A percentile compares a stretch with the other conserved stretches of the same genome.
These are phyloP conservation scores for Melampsora abietis-canadensis DNA, from an alignment of 1,284 basidiomycete species.

Conservation along the genomic window DNA sequence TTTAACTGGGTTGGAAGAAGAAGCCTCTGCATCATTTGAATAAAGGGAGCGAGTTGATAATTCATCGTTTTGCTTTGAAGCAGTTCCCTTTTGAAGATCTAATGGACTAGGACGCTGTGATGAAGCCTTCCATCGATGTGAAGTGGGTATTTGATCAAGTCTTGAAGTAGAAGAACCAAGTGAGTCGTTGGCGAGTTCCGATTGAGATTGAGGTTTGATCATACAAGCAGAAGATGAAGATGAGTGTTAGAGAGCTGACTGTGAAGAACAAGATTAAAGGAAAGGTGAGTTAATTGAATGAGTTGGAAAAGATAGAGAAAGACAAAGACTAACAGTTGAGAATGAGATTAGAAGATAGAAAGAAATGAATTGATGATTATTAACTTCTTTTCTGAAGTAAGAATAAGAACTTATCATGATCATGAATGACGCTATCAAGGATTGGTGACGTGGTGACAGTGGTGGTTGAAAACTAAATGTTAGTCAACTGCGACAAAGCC, in stretches of 20 bases:
- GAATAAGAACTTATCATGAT: too few relatives aligned
- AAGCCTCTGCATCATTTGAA: too few relatives aligned
- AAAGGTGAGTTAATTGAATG: neutral
- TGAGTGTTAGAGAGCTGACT: neutral
- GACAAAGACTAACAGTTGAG: neutral
- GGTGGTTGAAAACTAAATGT: too few relatives aligned
- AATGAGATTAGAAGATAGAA: neutral
- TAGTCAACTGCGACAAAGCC: too few relatives aligned
- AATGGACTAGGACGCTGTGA: neutral
- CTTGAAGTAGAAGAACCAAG: neutral
- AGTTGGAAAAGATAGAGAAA: too few relatives aligned
- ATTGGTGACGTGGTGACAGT: too few relatives aligned
- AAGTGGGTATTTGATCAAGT: neutral
- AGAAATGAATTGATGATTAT: neutral
- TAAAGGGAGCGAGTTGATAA: too few relatives aligned
- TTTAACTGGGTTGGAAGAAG: too few relatives aligned
- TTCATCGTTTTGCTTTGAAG: neutral
- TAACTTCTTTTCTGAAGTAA: too few relatives aligned
- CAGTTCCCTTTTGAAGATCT: neutral
- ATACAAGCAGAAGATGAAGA: conserved; percentile 7
- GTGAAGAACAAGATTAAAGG: neutral
- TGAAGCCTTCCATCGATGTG: neutral
- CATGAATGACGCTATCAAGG: too few relatives aligned
- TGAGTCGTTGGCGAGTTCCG: neutral
- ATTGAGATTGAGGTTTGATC: conserved; percentile 12